These are phyloP conservation scores for Scalesia atractyloides DNA, from an alignment of 129 eudicot species.

Conservation along the genomic window DNA sequence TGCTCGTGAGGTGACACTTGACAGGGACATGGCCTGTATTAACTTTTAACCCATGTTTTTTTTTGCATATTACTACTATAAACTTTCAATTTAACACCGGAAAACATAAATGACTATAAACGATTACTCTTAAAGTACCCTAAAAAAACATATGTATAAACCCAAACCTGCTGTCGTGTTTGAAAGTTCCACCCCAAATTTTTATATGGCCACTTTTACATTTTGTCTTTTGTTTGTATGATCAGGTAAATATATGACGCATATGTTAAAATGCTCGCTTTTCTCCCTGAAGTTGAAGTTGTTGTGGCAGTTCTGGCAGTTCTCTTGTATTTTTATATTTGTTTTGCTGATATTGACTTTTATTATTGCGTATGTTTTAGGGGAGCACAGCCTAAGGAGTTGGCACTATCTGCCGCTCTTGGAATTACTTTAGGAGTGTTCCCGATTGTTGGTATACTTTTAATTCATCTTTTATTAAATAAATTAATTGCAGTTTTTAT, in stretches of 20 bases:
- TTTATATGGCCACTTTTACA: background rate
- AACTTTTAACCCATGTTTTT: background rate
- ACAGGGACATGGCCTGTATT: too few relatives aligned
- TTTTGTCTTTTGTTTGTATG: slow-evolving; percentile 2
- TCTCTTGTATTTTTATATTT: background rate
- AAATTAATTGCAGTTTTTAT: background rate
- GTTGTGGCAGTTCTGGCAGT: background rate
- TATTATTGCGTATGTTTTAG: slow-evolving; percentile 37
- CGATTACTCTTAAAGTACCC: background rate
- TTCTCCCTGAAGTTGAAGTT: background rate
- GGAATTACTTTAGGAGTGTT: slow-evolving; percentile 82
- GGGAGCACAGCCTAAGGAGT: slow-evolving; percentile 94
- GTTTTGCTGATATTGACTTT: slow-evolving; percentile 16
- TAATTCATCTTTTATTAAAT: slow-evolving; percentile 14
- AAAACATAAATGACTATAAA: background rate
- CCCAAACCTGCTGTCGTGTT: background rate
- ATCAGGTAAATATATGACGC: background rate
- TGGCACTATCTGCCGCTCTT: slow-evolving; percentile 89
- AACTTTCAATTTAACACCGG: background rate
- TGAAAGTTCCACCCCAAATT: background rate
- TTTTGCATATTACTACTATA: background rate
- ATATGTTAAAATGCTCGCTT: background rate
- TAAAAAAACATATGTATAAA: background rate
- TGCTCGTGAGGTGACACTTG: too few relatives aligned
- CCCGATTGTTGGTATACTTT: slow-evolving; percentile 81